Evolutionary conservation across 2,329 filamentous ascomycete species (phyloP).

Genomic region (Scedosporium boydii): DNA sequence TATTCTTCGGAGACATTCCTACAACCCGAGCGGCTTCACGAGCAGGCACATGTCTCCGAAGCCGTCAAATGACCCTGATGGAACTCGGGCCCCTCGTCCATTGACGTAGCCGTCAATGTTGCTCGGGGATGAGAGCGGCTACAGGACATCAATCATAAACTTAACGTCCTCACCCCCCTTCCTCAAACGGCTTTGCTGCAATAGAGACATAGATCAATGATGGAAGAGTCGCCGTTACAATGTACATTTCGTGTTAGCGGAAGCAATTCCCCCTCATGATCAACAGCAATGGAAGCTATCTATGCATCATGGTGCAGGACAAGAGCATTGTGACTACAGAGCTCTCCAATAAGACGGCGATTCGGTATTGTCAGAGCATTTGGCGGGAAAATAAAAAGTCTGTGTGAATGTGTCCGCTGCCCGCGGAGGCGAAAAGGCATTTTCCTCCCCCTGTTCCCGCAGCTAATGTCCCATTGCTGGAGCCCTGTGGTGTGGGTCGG

Average conservation of each 20-base stretch:
- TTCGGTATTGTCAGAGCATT: background rate
- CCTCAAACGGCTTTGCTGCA: no score
- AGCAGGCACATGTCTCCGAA: background rate
- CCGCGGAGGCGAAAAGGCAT: no score
- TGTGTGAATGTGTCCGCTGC: no score
- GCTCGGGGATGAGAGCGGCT: background rate
- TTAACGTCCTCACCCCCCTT: no score
- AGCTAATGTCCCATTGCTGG: background rate
- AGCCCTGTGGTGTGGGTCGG: background rate
- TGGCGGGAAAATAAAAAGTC: no score
- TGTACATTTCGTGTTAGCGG: no score
- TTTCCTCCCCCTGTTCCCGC: background rate
- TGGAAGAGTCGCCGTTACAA: no score
- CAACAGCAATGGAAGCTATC: background rate
- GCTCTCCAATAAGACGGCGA: background rate
- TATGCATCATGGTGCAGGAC: background rate
- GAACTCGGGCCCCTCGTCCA: background rate
- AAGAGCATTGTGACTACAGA: background rate
- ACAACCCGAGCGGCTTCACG: background rate
- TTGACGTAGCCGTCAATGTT: background rate
- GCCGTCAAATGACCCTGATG: background rate
- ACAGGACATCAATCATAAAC: no score
- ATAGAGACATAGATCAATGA: no score
- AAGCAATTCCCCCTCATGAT: background rate
- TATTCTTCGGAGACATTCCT: background rate